A percentile compares a stretch with the other conserved stretches of the same genome.
phyloP scores from a whole-genome alignment of 495 filamentous ascomycete genomes.

The Penicillium canariense region DNA sequence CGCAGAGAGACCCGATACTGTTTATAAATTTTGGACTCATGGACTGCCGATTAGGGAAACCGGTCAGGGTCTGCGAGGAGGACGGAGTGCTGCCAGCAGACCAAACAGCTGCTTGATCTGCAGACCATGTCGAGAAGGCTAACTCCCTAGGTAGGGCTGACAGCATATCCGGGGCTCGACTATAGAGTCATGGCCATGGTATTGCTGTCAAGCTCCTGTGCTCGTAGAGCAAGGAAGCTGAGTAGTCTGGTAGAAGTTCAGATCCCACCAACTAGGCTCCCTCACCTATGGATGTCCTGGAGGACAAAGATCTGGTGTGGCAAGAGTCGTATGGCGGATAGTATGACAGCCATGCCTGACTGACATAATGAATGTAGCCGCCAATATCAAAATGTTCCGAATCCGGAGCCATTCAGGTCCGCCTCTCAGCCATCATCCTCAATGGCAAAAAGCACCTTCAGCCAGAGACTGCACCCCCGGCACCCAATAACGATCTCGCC shows the following conservation, averaged over 20 bases:
- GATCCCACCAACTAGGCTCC: too few species aligned
- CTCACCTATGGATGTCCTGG: neutral
- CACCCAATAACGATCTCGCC: constrained; percentile 77
- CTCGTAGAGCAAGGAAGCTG: neutral
- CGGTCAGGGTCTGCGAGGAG: neutral
- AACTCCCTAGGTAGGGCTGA: too few species aligned
- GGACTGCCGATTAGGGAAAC: too few species aligned
- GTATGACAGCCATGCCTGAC: neutral
- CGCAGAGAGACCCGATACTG: neutral
- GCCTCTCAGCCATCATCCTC: constrained; percentile 16
- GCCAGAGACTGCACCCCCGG: constrained; percentile 76
- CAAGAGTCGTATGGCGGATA: neutral
- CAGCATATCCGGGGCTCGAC: neutral
- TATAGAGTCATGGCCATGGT: neutral
- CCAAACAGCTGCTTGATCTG: neutral
- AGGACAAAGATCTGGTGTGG: neutral
- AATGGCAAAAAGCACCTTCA: constrained; percentile 55
- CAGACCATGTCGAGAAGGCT: neutral
- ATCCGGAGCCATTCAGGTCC: neutral
- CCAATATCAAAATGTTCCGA: neutral
- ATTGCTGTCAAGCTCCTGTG: neutral
- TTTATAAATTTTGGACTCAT: neutral
- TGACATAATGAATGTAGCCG: too few species aligned
- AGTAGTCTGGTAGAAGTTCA: neutral
- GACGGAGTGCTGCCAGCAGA: too few species aligned